Evolutionary conservation across 148 eudicot species (phyloP), one percentile per base, ranked within the genome.

Genomic region (Tetragonia tetragonoides): DNA sequence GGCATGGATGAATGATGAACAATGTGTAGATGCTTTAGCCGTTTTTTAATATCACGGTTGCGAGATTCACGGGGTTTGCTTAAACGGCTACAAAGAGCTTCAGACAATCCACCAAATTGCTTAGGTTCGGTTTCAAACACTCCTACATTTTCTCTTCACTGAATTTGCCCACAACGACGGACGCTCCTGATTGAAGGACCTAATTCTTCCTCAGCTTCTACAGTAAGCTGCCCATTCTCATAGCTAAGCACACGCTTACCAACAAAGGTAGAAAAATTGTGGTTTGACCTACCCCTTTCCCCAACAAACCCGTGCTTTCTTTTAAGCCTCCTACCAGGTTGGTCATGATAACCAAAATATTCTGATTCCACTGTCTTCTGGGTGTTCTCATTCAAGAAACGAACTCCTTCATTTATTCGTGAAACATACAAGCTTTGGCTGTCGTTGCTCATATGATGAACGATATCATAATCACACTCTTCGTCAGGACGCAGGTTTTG

Each of bases 11-110:
- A 20, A 44, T 56, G 51, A 56, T 77, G 24, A 77, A 10, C 49
- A 72, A 41, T 17, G 3, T 37, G 56, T 72, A 74, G 37, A 41
- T 15, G 60, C 40, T 38, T 73, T 64, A 85, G 79, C 40, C 89
- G 72, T 44, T 73, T 83, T 81, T 81, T 86, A 39, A 85, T 76
- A 78, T 81, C 78, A 69, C 77, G 77, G 73, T 73, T 70, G 68
- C 80, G 81, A 78, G 85, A 74, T 63, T 74, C 85, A 42, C 17
- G 41, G 49, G 75, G 77, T n/a, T 79, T 73, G 66, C 69, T 69
- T 76, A 79, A 61, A 59, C 74, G 83, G 3, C 75, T 74, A 65
- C 60, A 68, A 21, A 77, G 68, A 70, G 66, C 38, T 70, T 44
- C 68, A 70, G 73, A 79, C 10, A 75, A 59, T 18, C 80, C 80